Base-by-base conservation (phyloP, 805 yeast genomes). In the Metschnikowia aberdeeniae region DNA sequence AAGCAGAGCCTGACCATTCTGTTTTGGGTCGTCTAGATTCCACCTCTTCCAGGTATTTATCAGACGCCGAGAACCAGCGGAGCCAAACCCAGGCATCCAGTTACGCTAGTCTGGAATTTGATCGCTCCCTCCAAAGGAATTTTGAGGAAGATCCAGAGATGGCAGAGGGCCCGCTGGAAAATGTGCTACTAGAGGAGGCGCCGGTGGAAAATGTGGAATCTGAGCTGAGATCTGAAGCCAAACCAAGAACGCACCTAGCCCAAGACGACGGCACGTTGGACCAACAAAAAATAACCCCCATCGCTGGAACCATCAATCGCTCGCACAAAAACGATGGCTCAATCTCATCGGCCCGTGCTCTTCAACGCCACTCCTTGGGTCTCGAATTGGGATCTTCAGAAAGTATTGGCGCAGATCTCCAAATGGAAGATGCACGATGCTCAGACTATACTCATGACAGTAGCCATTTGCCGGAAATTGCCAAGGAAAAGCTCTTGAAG, bases 321-420 rank as follows among this genome's bases (percentile, higher is more conserved):
- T 7, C 26, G 8, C 26, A 7, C 6, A 7, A 22, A 3, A 22
- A 22, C 8, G 26, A 22, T 22, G 8, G 8, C 6, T 22, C 26
- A 22, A 1, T 22, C 8, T 6, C 26, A 5, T 22, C 26, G 2
- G 26, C 26, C 8, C 26, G 26, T 3, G 26, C 26, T 22, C 6
- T 7, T 22, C 26, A 22, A 22, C 26, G 26, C 26, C 3, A 22
- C 8, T 22, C 26, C 26, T 22, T 22, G 26, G 26, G 26, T 24
- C 42, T 39, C 22, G 36, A n/a, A 12, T 13, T 30, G 11, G 42
- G 42, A 4, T 39, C 42, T 11, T 22, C 34, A 9, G 41, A 30
- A 20, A 39, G 42, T 22, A 31, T 30, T 20, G 13, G 35, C 12
- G 42, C 36, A 13, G 42, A 39, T 24, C 35, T 39, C 22, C 29